Percentiles rank a stretch among this genome's conserved stretches.
These are phyloP conservation scores for Leucosporidium yakuticum DNA, from an alignment of 768 basidiomycete genomes.

Conservation along the genomic window DNA sequence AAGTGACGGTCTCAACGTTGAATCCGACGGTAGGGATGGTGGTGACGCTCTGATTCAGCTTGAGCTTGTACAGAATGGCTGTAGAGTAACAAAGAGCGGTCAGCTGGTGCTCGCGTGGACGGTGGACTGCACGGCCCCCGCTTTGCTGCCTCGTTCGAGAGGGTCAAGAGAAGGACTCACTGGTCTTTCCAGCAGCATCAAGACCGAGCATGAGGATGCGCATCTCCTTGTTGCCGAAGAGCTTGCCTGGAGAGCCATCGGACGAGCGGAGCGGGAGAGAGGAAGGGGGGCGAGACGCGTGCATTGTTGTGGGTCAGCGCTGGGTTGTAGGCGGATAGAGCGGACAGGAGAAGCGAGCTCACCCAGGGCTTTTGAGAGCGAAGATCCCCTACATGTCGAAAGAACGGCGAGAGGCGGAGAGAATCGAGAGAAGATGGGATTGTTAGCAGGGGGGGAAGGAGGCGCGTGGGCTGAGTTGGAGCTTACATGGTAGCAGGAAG, in stretches of 20 bases:
- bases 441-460: too few species aligned
- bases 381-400: not conserved
- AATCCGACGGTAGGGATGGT: constrained; percentile 98
- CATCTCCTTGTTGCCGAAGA: constrained; percentile 99
- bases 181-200: constrained; percentile 97
- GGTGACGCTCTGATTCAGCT: constrained; percentile 96
- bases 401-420: too few species aligned
- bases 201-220: constrained; percentile 73
- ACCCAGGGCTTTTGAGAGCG: constrained; percentile 11
- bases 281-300: not conserved
- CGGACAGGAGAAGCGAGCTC: not conserved
- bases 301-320: not conserved
- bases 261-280: not conserved
- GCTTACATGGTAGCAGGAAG: too few species aligned
- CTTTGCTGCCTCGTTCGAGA: not conserved
- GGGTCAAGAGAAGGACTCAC: constrained; percentile 51
- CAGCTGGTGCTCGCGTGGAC: not conserved
- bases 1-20: constrained; percentile 98
- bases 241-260: constrained; percentile 16
- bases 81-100: constrained; percentile 15
- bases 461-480: too few species aligned
- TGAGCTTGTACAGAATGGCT: constrained; percentile 99
- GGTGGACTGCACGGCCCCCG: constrained; percentile 7
- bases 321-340: not conserved
- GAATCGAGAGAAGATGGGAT: too few species aligned